Base-by-base conservation (phyloP, 1,284 basidiomycete genomes). In the Mycena citricolor region DNA sequence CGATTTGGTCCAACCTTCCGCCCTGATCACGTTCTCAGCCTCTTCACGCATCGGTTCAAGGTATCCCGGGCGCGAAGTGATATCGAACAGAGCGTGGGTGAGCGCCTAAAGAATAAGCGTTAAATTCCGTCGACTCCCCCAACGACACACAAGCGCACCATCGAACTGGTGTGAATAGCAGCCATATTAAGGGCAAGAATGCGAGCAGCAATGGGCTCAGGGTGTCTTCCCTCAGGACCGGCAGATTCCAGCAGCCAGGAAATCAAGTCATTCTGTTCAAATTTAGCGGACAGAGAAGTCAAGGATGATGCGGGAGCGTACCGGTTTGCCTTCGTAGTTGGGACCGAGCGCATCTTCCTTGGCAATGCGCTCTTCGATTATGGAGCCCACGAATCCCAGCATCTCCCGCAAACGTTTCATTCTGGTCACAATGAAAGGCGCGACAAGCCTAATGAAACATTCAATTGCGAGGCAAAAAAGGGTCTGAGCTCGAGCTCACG, bases 31-130 rank as follows among this genome's bases (percentile, higher is more conserved):
- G 0, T 47, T 29, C 28, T 69, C 65, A 0, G 76, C 58, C 51
- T 79, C 76, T 32, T 73, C 66, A 2, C 75, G 66, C 29, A 78
- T 52, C 3, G 66, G 64, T 6, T 59, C 53, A n/a, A 71, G 56
- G 42, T 56, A 64, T 37, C 68, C 70, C 4, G 70, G 69, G 31
- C 64, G 53, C 1, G 61, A 58, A 6, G 73, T 69, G 8, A 78
- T 60, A 32, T 66, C 61, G 32, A 61, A 73, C 8, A 79, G 39
- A 5, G 61, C 55, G 39, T 64, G 55, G 2, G 58, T 60, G 21
- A 66, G 52, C 10, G 58, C 55, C 63, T 44, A 23, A 20, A 5
- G 24, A 36, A 10, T 13, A 38, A 61, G 63, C 32, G 65, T 54
- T 5, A 12, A 49, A 66, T 11, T 66, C 44, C 1, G 12, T 36